Evolutionary conservation across 805 yeast genomes (phyloP).

Genomic region (Yarrowia alimentaria): DNA sequence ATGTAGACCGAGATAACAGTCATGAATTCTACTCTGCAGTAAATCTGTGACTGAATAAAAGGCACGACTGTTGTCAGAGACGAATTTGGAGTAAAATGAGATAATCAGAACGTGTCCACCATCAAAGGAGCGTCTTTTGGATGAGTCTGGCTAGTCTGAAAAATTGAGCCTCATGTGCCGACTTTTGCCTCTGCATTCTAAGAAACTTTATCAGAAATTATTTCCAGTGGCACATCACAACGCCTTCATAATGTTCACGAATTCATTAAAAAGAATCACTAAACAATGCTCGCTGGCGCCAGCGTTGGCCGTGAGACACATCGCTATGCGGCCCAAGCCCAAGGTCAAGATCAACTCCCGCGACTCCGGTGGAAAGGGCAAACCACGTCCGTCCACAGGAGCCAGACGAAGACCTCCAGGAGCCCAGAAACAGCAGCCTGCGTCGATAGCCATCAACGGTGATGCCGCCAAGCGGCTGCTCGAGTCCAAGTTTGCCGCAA

Average conservation of each 20-base stretch:
- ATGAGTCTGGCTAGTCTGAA: too few species aligned
- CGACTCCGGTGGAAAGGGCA: slow-evolving; percentile 8
- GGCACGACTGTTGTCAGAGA: too few species aligned
- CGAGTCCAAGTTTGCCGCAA: slow-evolving; percentile 34
- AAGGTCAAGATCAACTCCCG: slow-evolving; percentile 22
- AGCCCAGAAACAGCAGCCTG: slow-evolving; percentile 25
- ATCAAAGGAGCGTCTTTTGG: too few species aligned
- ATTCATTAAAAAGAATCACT: slow-evolving; percentile 8
- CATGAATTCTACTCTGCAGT: too few species aligned
- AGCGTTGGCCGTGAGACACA: slow-evolving; percentile 14
- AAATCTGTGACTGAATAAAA: too few species aligned
- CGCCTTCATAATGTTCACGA: neutral
- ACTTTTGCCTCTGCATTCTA: neutral
- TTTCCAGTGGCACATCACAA: neutral
- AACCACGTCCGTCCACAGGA: slow-evolving; percentile 22
- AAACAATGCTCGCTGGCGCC: slow-evolving; percentile 4
- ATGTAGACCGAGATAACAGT: too few species aligned
- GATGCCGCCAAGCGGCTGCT: slow-evolving; percentile 15
- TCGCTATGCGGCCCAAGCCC: slow-evolving; percentile 27
- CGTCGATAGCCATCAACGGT: slow-evolving; percentile 20
- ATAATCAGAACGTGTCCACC: too few species aligned
- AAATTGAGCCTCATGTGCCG: neutral
- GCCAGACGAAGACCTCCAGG: slow-evolving; percentile 12
- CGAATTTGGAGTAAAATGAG: too few species aligned
- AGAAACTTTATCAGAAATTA: slow-evolving; percentile 23